phyloP scores from a whole-genome alignment of 2,329 filamentous ascomycete species.

The Ustulina deusta region DNA sequence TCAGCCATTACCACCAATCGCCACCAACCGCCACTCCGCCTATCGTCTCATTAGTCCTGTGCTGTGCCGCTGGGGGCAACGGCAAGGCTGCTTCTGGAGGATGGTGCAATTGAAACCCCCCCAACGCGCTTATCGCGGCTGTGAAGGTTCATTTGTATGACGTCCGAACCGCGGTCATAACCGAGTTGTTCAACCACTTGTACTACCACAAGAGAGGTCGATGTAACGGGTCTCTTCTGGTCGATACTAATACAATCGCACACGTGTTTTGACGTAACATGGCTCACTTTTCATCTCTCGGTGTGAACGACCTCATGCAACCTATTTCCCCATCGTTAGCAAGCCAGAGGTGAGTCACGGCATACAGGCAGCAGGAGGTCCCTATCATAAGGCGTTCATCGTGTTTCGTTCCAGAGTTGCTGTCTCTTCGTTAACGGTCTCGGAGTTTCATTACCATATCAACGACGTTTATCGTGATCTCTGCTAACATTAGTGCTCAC shows the following conservation, averaged over 20 bases:
- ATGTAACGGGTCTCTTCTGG: conserved; percentile 16
- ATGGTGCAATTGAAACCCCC: conserved; percentile 35
- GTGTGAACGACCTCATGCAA: conserved; percentile 25
- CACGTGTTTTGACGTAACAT: conserved; percentile 6
- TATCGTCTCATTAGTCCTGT: conserved; percentile 30
- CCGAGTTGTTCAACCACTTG: conserved; percentile 30
- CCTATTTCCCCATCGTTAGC: conserved; percentile 7
- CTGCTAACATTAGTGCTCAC: background rate
- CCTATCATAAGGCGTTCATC: background rate
- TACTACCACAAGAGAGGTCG: conserved; percentile 15
- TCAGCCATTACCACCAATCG: conserved; percentile 16
- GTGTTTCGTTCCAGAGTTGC: background rate
- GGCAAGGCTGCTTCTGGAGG: conserved; percentile 33
- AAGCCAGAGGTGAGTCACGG: conserved; percentile 15
- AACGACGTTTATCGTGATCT: background rate
- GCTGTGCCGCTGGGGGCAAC: conserved; percentile 39
- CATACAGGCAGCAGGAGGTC: background rate
- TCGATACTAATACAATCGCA: background rate
- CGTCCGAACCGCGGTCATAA: conserved; percentile 34
- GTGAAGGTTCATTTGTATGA: conserved; percentile 33
- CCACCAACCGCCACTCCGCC: conserved; percentile 19
- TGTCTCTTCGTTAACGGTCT: background rate
- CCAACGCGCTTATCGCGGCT: conserved; percentile 45
- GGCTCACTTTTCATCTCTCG: conserved; percentile 24
- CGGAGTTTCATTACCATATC: background rate